Conservation (phyloP, 805 yeast genomes). For the Candida peoriensis region DNA sequence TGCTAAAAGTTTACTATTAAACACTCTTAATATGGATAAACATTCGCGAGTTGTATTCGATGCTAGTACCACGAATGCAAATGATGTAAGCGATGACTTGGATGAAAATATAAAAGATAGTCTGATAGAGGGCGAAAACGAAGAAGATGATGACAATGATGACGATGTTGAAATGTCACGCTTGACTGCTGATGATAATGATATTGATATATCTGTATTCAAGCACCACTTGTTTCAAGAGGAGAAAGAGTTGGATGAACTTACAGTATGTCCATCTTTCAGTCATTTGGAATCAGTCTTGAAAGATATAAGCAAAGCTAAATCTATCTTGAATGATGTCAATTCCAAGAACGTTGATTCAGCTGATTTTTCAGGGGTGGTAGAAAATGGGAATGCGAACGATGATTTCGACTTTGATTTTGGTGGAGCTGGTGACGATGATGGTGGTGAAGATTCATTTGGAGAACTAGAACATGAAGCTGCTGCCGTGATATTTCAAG, state of each 20-base stretch:
- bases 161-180: constrained; percentile 17
- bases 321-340: constrained; percentile 36
- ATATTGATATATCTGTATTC: constrained; percentile 24
- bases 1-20: constrained; percentile 61
- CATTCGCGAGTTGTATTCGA: constrained; percentile 61
- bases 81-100: constrained; percentile 13
- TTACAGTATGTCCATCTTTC: constrained; percentile 67
- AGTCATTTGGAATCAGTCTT: constrained; percentile 53
- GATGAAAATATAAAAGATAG: constrained; percentile 3
- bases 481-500: constrained; percentile 20
- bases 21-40: constrained; percentile 51
- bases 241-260: constrained; percentile 24
- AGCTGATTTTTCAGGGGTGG: constrained; percentile 3
- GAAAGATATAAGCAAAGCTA: constrained; percentile 50
- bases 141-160: constrained; percentile 27
- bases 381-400: constrained; percentile 20
- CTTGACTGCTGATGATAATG: constrained; percentile 12
- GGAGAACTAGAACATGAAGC: constrained; percentile 22
- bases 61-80: constrained; percentile 34
- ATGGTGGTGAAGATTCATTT: constrained; percentile 21
- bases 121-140: constrained; percentile 11
- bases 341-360: constrained; percentile 24
- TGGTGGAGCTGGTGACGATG: constrained; percentile 19
- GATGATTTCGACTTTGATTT: constrained; percentile 13
- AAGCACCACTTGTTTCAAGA: constrained; percentile 24